Evolutionary conservation across 805 yeast species (phyloP).

Genomic region (Candida maesae): DNA sequence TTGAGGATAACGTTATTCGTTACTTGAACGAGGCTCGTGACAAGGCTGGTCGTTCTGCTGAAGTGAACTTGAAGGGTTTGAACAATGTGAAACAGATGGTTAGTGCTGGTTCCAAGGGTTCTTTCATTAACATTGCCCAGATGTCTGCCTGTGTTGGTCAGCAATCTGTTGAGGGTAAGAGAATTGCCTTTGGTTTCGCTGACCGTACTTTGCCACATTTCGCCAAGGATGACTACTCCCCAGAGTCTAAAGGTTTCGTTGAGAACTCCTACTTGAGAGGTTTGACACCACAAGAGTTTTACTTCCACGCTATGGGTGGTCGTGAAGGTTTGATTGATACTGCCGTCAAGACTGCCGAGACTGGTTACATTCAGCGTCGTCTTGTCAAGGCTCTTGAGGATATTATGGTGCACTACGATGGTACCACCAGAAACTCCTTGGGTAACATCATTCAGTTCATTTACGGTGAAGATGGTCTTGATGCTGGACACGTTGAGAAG

Average conservation of each 20-base stretch:
- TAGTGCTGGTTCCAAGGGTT: conserved; percentile 98
- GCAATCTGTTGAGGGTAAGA: conserved; percentile 99
- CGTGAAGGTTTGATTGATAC: conserved; percentile 99
- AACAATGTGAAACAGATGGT: conserved; percentile 99
- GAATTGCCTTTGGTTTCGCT: conserved; percentile 95
- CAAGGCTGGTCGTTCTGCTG: conserved; percentile 98
- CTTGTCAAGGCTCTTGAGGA: conserved; percentile 94
- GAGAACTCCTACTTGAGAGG: conserved; percentile 97
- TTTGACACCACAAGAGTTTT: conserved; percentile 96
- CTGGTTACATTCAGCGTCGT: conserved; percentile 98
- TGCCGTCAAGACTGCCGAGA: conserved; percentile 98
- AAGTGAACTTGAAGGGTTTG: conserved; percentile 87
- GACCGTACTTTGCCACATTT: conserved; percentile 97
- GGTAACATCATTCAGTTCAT: conserved; percentile 96
- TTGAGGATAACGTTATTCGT: conserved; percentile 95
- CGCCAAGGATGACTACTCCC: conserved; percentile 97
- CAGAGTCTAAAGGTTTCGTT: conserved; percentile 97
- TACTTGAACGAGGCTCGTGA: conserved; percentile 97
- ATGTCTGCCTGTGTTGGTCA: conserved; percentile 99
- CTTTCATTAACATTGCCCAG: conserved; percentile 96
- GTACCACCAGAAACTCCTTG: conserved; percentile 94
- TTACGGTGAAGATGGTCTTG: conserved; percentile 99
- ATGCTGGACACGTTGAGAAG: conserved; percentile 96
- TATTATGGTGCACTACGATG: conserved; percentile 97
- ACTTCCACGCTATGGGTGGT: conserved; percentile 99